These are phyloP conservation scores for Raphanus sativus DNA, from an alignment of 345 rosid species.

Conservation along the genomic window DNA sequence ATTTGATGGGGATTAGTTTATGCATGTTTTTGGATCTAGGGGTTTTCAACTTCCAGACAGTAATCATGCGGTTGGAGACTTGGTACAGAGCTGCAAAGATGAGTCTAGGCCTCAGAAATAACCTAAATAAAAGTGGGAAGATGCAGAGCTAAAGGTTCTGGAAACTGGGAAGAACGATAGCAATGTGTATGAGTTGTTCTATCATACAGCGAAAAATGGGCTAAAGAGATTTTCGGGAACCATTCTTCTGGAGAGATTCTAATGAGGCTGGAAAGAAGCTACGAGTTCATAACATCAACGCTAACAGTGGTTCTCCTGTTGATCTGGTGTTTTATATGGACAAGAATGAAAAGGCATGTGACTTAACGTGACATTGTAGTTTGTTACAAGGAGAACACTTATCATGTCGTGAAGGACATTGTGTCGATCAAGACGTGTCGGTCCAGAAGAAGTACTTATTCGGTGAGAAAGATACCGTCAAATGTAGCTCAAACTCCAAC, in stretches of 20 bases:
- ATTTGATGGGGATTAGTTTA: background rate
- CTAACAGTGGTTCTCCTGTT: constrained; percentile 33
- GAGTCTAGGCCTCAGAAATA: constrained; percentile 41
- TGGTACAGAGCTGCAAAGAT: constrained; percentile 39
- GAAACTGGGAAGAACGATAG: constrained; percentile 28
- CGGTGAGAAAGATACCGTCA: too few species aligned
- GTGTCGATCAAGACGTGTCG: constrained; percentile 66
- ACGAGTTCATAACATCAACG: background rate
- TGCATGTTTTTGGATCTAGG: background rate
- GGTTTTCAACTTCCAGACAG: constrained; percentile 43
- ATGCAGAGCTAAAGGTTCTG: constrained; percentile 32
- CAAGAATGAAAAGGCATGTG: constrained; percentile 54
- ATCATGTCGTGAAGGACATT: constrained; percentile 72
- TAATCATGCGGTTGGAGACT: constrained; percentile 43
- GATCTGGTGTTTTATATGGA: constrained; percentile 47
- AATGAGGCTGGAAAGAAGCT: background rate
- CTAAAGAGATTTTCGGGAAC: too few species aligned
- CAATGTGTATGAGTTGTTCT: constrained; percentile 24
- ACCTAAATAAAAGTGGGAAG: constrained; percentile 37
- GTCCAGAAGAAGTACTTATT: constrained; percentile 15
- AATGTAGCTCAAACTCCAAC: too few species aligned
- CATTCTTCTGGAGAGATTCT: too few species aligned
- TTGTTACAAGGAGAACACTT: too few species aligned
- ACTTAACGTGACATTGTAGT: constrained; percentile 62
- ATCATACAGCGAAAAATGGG: constrained; percentile 1